Evolutionary conservation across 2,329 filamentous ascomycete species (phyloP).

Genomic region (Fusarium pseudoanthophilum): DNA sequence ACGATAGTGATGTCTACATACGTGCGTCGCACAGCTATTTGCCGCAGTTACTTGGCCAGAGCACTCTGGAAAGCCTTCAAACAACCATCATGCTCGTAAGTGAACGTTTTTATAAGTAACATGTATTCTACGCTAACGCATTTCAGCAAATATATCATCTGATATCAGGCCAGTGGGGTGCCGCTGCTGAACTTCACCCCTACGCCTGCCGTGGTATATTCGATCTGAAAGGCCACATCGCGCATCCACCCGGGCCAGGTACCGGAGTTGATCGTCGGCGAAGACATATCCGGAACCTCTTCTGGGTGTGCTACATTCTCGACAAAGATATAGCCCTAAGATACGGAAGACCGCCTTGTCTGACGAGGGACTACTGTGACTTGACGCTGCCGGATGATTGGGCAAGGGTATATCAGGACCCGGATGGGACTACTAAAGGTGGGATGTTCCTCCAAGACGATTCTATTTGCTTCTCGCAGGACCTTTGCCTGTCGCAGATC

Average conservation of each 20-base stretch:
- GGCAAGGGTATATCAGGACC: neutral
- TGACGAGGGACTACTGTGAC: neutral
- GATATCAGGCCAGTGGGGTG: neutral
- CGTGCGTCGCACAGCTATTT: neutral
- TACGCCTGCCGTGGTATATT: neutral
- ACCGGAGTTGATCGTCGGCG: fast-evolving
- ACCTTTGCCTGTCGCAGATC: neutral
- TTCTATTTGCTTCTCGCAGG: neutral
- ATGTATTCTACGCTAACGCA: fast-evolving
- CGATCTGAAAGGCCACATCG: neutral
- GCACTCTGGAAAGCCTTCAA: neutral
- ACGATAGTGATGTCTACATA: neutral
- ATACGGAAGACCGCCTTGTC: neutral
- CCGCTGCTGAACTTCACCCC: neutral
- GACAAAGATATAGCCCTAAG: neutral
- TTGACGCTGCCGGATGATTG: neutral
- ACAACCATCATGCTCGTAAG: neutral
- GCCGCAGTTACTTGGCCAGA: fast-evolving
- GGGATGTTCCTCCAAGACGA: neutral
- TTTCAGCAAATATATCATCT: neutral
- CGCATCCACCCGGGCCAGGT: fast-evolving
- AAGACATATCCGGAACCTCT: neutral
- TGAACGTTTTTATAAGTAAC: fast-evolving
- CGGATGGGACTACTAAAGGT: too few relatives aligned
- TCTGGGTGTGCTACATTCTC: neutral